phyloP scores from a whole-genome alignment of 2,329 filamentous ascomycete species.

The Botryotinia globosa region DNA sequence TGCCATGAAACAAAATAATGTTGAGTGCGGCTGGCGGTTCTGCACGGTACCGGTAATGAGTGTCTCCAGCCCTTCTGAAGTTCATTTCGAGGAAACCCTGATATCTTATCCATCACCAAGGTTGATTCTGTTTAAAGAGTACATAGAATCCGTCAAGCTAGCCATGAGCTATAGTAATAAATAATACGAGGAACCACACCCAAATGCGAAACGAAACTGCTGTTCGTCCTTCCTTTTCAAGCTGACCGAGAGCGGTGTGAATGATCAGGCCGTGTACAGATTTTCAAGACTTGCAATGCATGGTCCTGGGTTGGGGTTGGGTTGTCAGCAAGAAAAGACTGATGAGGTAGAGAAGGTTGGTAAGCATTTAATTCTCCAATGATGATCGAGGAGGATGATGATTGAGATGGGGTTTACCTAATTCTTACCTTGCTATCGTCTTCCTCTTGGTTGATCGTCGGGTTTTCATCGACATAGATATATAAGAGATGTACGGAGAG shows the following conservation, averaged over 20 bases:
- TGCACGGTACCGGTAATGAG: neutral
- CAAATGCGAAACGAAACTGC: neutral
- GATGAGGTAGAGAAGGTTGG: neutral
- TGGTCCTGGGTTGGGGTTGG: neutral
- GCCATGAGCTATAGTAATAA: neutral
- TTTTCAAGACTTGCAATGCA: neutral
- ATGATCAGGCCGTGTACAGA: neutral
- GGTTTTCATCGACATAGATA: neutral
- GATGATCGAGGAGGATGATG: neutral
- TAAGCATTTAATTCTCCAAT: neutral
- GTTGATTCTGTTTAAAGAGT: neutral
- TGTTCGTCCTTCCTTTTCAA: constrained; percentile 17
- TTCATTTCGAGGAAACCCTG: neutral
- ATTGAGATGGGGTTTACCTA: neutral
- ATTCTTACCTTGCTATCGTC: neutral
- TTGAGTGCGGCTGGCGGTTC: neutral
- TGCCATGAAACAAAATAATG: neutral
- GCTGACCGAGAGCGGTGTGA: constrained; percentile 21
- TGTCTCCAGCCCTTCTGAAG: neutral
- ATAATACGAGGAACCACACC: neutral
- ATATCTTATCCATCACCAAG: neutral
- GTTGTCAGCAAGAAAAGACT: neutral
- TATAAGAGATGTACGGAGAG: neutral
- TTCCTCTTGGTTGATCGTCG: neutral
- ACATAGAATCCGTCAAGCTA: neutral